Base-by-base conservation (phyloP, 2,329 filamentous ascomycete species). In the Aspergillus thermomutatus region DNA sequence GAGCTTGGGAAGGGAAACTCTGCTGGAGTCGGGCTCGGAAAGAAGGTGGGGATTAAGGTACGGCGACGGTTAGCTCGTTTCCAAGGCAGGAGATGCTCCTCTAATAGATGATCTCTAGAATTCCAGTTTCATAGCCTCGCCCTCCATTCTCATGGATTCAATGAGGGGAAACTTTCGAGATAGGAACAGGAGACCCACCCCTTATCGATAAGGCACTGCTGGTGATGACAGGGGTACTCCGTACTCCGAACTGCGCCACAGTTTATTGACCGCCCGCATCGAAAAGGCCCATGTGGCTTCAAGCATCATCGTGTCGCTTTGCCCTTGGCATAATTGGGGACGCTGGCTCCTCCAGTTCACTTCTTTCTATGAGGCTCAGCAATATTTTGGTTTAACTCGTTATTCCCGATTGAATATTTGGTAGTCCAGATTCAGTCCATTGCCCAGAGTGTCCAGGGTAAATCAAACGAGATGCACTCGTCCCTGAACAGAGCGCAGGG, bases 401-500 rank as follows among this genome's bases (percentile, higher is more conserved):
- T 14, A 4, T 17, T 46, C 10, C 10, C 10, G 4, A 3, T 11
- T 46, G 8, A 46, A 3, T 9, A 8, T 5, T 9, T 5, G 40
- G 5, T 45, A 14, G 11, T 4, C 9, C 1, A 21, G 7, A 37
- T 9, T 8, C 19, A 21, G 3, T n/a, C 17, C 1, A 43, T 11
- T 7, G 10, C 19, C 40, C 4, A n/a, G 4, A 43, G 21, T 19
- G 21, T 46, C 41, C 21, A 3, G 19, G 9, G 4, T 45, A 46
- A 11, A 14, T 14, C n/a, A 23, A 46, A 6, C 78, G 82, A 59
- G 59, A 97, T 99, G 94, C 88, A 97, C 77, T 95, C 91, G 71
- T 85, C 89, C 49, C 77, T 96, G 50, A 91, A 90, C 61, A 90
- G 94, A 65, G 76, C 88, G 64, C 94, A 99, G 77, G 93, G 91